These are phyloP conservation scores for Myxozyma geophila DNA, from an alignment of 805 yeast species.

Conservation along the genomic window DNA sequence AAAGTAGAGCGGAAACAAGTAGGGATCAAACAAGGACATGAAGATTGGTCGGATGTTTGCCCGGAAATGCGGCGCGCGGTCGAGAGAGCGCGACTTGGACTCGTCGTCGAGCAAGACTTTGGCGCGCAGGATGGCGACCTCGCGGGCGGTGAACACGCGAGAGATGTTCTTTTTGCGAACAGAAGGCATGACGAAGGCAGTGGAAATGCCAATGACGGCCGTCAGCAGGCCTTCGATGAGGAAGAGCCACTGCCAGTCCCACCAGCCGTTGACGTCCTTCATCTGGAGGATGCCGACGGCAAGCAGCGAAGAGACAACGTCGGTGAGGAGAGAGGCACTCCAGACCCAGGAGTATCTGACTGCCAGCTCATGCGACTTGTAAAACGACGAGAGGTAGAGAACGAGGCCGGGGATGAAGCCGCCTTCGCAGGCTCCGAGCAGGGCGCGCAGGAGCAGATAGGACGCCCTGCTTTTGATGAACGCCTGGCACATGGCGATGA, in stretches of 20 bases:
- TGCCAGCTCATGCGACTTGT: conserved; percentile 61
- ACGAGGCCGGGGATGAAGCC: conserved; percentile 71
- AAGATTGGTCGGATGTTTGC: conserved; percentile 18
- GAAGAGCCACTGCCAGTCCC: conserved; percentile 71
- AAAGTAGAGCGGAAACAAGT: conserved; percentile 29
- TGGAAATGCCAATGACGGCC: conserved; percentile 54
- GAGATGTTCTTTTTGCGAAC: conserved; percentile 26
- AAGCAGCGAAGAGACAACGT: conserved; percentile 53
- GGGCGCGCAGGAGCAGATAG: conserved; percentile 54
- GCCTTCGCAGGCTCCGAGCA: conserved; percentile 64
- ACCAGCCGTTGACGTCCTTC: conserved; percentile 50
- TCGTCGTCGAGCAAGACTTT: conserved; percentile 31
- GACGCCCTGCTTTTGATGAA: conserved; percentile 46
- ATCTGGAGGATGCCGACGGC: conserved; percentile 60
- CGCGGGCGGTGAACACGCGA: conserved; percentile 27
- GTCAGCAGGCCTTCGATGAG: conserved; percentile 65
- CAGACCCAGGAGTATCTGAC: conserved; percentile 64
- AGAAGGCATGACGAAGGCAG: conserved; percentile 56
- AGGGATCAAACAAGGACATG: conserved; percentile 24
- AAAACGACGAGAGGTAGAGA: conserved; percentile 70
- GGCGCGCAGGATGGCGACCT: conserved; percentile 33
- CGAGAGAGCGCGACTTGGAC: conserved; percentile 23
- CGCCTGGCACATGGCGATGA: conserved; percentile 59
- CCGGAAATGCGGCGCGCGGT: conserved; percentile 20
- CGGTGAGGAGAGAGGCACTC: conserved; percentile 57